Conservation (phyloP, 2,329 filamentous ascomycete genomes). For the Bipolaris gigantea region DNA sequence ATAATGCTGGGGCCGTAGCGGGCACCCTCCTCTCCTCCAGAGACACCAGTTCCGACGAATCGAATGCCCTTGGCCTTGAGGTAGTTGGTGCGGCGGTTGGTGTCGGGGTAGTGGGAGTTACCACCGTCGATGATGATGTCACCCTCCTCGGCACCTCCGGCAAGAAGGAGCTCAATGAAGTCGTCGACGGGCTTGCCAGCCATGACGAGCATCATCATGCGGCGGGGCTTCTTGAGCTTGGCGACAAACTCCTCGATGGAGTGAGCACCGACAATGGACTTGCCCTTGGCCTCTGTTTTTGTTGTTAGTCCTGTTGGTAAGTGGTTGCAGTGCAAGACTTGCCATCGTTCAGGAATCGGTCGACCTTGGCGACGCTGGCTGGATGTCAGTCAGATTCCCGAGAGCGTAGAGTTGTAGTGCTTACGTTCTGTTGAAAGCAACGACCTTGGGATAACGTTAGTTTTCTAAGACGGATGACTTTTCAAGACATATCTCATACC, state of each 20-base stretch:
- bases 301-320: constrained; percentile 27
- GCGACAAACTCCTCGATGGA: constrained; percentile 89
- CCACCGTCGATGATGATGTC: constrained; percentile 99
- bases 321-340: constrained; percentile 8
- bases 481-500: constrained; percentile 42
- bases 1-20: constrained; percentile 96
- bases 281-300: constrained; percentile 61
- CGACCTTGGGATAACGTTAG: constrained; percentile 53
- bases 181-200: constrained; percentile 96
- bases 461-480: constrained; percentile 5
- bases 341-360: constrained; percentile 81
- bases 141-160: constrained; percentile 55
- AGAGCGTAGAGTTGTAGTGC: constrained; percentile 2
- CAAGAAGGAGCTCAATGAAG: constrained; percentile 93
- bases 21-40: constrained; percentile 98
- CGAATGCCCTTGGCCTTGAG: constrained; percentile 83
- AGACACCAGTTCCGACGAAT: constrained; percentile 97
- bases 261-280: constrained; percentile 92
- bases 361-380: constrained; percentile 81
- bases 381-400: constrained; percentile 24
- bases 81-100: constrained; percentile 95
- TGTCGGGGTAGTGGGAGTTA: constrained; percentile 99
- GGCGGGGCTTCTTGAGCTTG: constrained; percentile 96
- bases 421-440: constrained; percentile 93
- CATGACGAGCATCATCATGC: constrained; percentile 99